Percentiles rank a stretch among this genome's conserved stretches.
phyloP scores from a whole-genome alignment of 1,284 basidiomycete genomes.

The Ustilago nuda region DNA sequence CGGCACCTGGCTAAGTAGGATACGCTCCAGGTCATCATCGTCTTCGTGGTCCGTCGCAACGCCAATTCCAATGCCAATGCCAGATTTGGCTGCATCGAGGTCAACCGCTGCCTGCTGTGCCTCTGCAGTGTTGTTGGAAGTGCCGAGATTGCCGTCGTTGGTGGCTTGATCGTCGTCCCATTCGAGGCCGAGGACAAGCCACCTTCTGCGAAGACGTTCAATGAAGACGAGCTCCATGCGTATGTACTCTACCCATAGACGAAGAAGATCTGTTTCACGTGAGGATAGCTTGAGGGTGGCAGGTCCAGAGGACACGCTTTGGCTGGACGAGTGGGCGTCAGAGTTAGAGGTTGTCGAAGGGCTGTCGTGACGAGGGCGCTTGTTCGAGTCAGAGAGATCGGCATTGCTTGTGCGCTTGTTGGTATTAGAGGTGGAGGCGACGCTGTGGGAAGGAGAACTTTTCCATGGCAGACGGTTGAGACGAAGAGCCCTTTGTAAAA shows the following conservation, averaged over 20 bases:
- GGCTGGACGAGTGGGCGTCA: neutral
- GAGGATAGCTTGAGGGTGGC: conserved; percentile 40
- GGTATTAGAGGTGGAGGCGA: neutral
- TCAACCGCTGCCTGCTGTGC: conserved; percentile 40
- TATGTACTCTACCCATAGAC: conserved; percentile 73
- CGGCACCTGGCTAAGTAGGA: conserved; percentile 41
- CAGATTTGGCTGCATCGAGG: conserved; percentile 22
- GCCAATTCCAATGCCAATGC: neutral
- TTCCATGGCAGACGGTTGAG: conserved; percentile 57
- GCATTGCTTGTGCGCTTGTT: conserved; percentile 23
- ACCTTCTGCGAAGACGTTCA: conserved; percentile 83
- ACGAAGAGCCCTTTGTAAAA: conserved; percentile 87
- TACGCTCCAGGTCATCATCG: conserved; percentile 23
- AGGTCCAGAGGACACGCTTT: conserved; percentile 25
- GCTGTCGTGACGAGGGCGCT: conserved; percentile 13
- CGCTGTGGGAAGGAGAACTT: neutral
- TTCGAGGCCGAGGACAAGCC: conserved; percentile 80
- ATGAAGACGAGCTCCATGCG: conserved; percentile 91
- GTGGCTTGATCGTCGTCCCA: conserved; percentile 31
- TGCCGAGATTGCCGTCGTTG: neutral
- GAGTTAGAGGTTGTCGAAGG: neutral
- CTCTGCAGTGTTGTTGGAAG: conserved; percentile 24
- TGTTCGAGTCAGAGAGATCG: conserved; percentile 17
- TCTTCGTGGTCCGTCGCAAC: conserved; percentile 12
- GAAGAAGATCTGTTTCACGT: conserved; percentile 54